Base-by-base conservation (phyloP, 2,329 filamentous ascomycete species). In the Fusarium zealandicum region DNA sequence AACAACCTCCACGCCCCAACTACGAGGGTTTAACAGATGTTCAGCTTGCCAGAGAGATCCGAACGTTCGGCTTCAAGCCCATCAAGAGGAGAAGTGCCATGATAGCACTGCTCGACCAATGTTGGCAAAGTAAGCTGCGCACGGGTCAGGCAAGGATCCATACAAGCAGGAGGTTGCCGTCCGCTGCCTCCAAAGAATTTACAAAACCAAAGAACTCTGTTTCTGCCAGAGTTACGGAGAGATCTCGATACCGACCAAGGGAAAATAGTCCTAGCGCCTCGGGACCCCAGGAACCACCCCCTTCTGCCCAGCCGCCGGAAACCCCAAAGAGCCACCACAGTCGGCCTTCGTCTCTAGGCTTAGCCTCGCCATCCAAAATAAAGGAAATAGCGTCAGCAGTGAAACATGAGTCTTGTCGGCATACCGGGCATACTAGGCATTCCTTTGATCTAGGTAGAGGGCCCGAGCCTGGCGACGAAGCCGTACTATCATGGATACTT, bases 61-160 rank as follows among this genome's bases (percentile, higher is more conserved):
- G 80, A 5, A 77, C 78, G 0, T 92, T 86, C 65, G 88, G 88
- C 0, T 92, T 93, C 73, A 93, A 92, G 68, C 77, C 86, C 1
- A 76, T 92, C 25, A 90, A 87, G 68, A 84, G 78, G 49, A 81
- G 90, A 14, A 78, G 81, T 41, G 84, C 84, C 8, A 91, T 90
- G 87, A 86, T 93, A 55, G 77, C 83, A 2, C 72, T 92, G 10
- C 75, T 93, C 11, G 77, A 89, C 44, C 82, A 86, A 66, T 92
- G 90, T 70, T 92, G 89, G 88, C 74, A 82, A 60, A 85, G 84
- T 51, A 85, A 85, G 68, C 73, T 80, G 16, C 64, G 68, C 11
- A 42, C 59, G 4, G 49, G 43, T 4, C 58, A 64, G 33, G 43
- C 43, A 28, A 36, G 31, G 11, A 22, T 68, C 10, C 57, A 60